phyloP scores from a whole-genome alignment of 495 filamentous ascomycete species.

The Aspergillus affinis region DNA sequence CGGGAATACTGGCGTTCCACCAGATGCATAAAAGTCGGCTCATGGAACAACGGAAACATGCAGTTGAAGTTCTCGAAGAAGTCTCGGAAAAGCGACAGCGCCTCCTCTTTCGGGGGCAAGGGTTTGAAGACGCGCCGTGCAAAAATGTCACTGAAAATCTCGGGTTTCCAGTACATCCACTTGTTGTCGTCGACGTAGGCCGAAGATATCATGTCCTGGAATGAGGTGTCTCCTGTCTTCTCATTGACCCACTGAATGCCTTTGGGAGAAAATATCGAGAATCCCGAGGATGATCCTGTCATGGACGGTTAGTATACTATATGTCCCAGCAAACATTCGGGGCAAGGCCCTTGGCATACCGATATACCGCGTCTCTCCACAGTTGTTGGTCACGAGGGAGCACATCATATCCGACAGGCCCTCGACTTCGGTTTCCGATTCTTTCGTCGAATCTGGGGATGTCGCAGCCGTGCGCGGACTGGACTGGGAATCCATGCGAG shows the following conservation, averaged over 20 bases:
- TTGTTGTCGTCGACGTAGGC: slow-evolving; percentile 83
- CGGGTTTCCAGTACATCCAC: slow-evolving; percentile 94
- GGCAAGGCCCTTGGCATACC: slow-evolving; percentile 53
- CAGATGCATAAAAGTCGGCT: slow-evolving; percentile 96
- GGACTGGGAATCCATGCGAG: slow-evolving; percentile 51
- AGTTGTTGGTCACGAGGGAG: slow-evolving; percentile 95
- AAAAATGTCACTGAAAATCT: slow-evolving; percentile 94
- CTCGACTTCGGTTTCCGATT: slow-evolving; percentile 74
- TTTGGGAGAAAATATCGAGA: slow-evolving; percentile 97
- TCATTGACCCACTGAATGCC: slow-evolving; percentile 99
- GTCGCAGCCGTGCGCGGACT: slow-evolving; percentile 60
- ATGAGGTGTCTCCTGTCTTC: slow-evolving; percentile 91
- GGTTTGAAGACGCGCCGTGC: slow-evolving; percentile 77
- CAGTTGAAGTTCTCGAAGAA: slow-evolving; percentile 98
- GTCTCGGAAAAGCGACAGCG: slow-evolving; percentile 80
- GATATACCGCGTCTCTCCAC: slow-evolving; percentile 93
- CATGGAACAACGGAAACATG: slow-evolving; percentile 96
- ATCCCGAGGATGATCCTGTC: slow-evolving; percentile 91
- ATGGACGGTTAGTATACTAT: slow-evolving; percentile 19
- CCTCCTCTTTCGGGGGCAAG: slow-evolving; percentile 78
- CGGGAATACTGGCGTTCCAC: slow-evolving; percentile 89
- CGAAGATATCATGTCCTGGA: slow-evolving; percentile 92
- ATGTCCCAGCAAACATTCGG: slow-evolving; percentile 1
- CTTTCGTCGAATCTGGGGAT: slow-evolving; percentile 57
- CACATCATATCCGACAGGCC: slow-evolving; percentile 98